Conservation (phyloP, 148 eudicot species). For the Salicornia ramosissima region DNA sequence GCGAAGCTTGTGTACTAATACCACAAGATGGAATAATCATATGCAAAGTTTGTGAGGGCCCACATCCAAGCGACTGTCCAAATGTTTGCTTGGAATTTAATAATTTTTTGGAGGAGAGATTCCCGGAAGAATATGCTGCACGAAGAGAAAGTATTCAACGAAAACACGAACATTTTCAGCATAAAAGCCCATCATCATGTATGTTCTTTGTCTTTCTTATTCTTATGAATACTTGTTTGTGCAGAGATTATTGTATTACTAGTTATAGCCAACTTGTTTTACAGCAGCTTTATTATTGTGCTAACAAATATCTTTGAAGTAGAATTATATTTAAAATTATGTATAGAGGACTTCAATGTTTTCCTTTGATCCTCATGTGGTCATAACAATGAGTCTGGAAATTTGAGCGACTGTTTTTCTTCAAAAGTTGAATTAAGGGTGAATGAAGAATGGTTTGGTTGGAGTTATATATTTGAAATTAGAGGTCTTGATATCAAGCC, state of each 20-base stretch:
- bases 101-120: constrained; percentile 59
- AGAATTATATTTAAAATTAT: background rate
- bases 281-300: background rate
- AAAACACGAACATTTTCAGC: constrained; percentile 32
- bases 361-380: too few relatives aligned
- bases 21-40: constrained; percentile 44
- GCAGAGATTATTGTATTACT: background rate
- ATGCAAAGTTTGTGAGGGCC: constrained; percentile 58
- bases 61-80: constrained; percentile 55
- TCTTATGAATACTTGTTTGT: constrained; percentile 2
- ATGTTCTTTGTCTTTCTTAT: constrained; percentile 17
- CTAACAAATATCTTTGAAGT: background rate
- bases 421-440: too few relatives aligned
- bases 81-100: constrained; percentile 66
- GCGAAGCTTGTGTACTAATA: constrained; percentile 53
- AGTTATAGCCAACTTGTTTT: background rate
- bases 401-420: too few relatives aligned
- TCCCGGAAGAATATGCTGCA: constrained; percentile 43
- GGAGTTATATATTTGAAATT: too few relatives aligned
- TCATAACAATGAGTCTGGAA: too few relatives aligned
- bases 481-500: too few relatives aligned
- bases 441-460: too few relatives aligned
- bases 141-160: constrained; percentile 35
- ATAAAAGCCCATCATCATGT: constrained; percentile 39
- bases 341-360: too few relatives aligned